Evolutionary conservation across 768 basidiomycete genomes (phyloP), one percentile per base, ranked within the genome.

Genomic region (Pholiota conissans): DNA sequence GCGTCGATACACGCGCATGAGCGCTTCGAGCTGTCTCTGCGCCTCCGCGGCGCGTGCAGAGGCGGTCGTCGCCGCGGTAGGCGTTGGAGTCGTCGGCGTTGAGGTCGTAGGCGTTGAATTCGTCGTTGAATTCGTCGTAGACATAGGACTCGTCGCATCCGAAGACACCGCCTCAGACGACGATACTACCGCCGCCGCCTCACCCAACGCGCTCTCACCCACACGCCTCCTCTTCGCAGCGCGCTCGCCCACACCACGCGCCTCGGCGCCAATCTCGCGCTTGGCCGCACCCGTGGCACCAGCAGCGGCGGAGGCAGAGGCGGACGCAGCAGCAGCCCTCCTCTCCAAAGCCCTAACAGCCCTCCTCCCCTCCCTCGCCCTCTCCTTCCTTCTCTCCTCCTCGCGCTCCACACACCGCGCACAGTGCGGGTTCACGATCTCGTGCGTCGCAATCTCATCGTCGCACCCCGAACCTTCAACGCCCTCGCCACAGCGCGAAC

Each of bases 381-480:
- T 52, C 52, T 37, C 48, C 8, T 16, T 28, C 49, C 27, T 26
- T 27, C 37, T 32, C 48, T 20, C 46, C 45, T 10, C 22, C 29
- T 51, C 58, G 6, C 39, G 45, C 28, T 29, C 29, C 14, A 32
- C 24, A 42, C 29, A 51, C 30, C 26, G 7, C 39, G 35, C 30
- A 26, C 54, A 56, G 22, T 35, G 20, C 18, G 48, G 39, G n/a
- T 48, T 40, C 46, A 34, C 57, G 53, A 34, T 29, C 49, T 52
- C 69, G 0, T 67, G 30, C 30, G 30, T 32, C 30, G 13, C 13
- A 32, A 6, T 32, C 30, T 32, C 13, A n/a, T n/a, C n/a, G n/a
- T n/a, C n/a, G n/a, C n/a, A n/a, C n/a, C 67, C 0, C 69, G 67
- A 0, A 59, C 70, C 66, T 0, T 69, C 69, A 1, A 14, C 40